Base-by-base conservation (phyloP, 2,329 filamentous ascomycete genomes). In the Cytospora chrysosperma region DNA sequence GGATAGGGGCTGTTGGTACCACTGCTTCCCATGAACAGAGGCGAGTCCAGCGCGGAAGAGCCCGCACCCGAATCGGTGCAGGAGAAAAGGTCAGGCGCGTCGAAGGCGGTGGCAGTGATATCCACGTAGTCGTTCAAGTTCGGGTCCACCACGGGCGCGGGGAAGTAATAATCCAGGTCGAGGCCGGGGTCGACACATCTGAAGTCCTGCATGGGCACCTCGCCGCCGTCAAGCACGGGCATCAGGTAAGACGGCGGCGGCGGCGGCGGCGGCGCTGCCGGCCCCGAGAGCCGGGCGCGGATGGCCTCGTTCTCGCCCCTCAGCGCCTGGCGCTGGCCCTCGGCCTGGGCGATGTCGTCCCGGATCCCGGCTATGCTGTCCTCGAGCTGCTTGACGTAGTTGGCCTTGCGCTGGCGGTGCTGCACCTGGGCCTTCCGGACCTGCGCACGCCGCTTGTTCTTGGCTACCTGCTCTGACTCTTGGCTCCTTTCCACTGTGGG, bases 371-470 rank as follows among this genome's bases (percentile, higher is more conserved):
- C 74, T 21, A 82, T 73, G 68, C 85, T 82, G 65, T 78, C 73
- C 74, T 85, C 83, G 32, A 85, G 79, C 73, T 84, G 75, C 69
- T 79, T 80, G 66, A 81, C 77, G 69, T 85, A 83, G 70, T 84
- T 80, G 57, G 80, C 81, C 69, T 85, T 85, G 69, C 83, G 81
- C 70, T 82, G 79, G 19, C 83, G 81, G 68, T 85, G 83, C 70
- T 84, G 78, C 43, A 80, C 78, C 75, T 85, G 83, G 2, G 83
- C 83, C 26, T 76, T 77, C 3, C 82, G 74, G 58, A 85, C 82
- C 66, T 85, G 83, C 3, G 79, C 78, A 0, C 83, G 78, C 5
- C 83, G 79, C 70, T 82, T 83, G 59, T 78, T 75, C 68, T 72
- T 68, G 9, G 70, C 64, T 4, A 65, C 64, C 47, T 64, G 59